Evolutionary conservation across 2,329 filamentous ascomycete species (phyloP).

Genomic region (Penicillium rolfsii): DNA sequence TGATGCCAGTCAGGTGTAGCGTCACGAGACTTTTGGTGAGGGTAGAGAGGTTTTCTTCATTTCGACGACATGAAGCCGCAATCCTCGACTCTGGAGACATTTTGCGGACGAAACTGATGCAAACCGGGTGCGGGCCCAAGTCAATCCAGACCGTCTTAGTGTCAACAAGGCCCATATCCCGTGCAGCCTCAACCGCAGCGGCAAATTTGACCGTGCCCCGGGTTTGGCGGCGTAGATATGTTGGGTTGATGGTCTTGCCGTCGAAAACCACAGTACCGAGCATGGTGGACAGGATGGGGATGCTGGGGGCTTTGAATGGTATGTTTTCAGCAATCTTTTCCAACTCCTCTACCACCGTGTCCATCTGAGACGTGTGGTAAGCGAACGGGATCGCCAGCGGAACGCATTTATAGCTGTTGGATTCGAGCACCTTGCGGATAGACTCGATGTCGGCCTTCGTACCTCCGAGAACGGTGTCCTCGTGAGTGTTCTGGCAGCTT

Average conservation of each 20-base stretch:
- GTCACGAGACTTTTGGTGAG: too few species aligned
- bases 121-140: too few species aligned
- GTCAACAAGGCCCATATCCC: conserved; percentile 40
- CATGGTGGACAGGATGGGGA: conserved; percentile 71
- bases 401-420: too few species aligned
- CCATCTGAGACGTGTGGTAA: conserved; percentile 39
- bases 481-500: conserved; percentile 76
- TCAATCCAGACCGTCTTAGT: too few species aligned
- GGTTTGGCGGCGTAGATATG: conserved; percentile 67
- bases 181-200: conserved; percentile 63
- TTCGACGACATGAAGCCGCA: too few species aligned
- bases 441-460: conserved; percentile 62
- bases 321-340: conserved; percentile 40
- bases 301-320: conserved; percentile 59
- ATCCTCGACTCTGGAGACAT: too few species aligned
- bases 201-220: conserved; percentile 72
- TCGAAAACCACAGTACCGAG: conserved; percentile 72
- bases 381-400: conserved; percentile 66
- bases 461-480: conserved; percentile 73
- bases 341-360: conserved; percentile 22
- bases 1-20: not conserved
- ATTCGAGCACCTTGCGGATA: conserved; percentile 38
- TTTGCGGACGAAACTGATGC: too few species aligned
- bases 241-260: conserved; percentile 70
- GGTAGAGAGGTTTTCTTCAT: too few species aligned